These are phyloP conservation scores for Picea mariana DNA, from an alignment of 83 land plant species.

Conservation along the genomic window DNA sequence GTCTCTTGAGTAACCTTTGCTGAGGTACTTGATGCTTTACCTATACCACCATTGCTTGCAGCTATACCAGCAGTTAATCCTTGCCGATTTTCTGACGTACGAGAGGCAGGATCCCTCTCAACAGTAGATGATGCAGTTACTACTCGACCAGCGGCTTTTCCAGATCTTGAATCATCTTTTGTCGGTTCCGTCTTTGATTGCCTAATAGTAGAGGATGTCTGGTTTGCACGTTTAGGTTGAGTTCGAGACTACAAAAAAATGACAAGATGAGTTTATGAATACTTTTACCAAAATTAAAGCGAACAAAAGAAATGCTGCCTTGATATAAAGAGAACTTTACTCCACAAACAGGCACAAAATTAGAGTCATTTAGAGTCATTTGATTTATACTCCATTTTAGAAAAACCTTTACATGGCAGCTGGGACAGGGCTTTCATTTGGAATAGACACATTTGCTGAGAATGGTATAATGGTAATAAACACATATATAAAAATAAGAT, in stretches of 20 bases:
- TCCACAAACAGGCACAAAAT: neutral
- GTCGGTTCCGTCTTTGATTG: slow-evolving; percentile 42
- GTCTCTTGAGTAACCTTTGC: slow-evolving; percentile 15
- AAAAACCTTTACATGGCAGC: too few species aligned
- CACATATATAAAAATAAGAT: too few species aligned
- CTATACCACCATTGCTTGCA: slow-evolving; percentile 32
- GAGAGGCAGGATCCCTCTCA: slow-evolving; percentile 37
- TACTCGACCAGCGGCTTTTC: slow-evolving; percentile 31
- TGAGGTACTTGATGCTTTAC: slow-evolving; percentile 23
- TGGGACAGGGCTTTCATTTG: too few species aligned
- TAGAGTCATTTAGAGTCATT: neutral
- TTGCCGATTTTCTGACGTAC: slow-evolving; percentile 32
- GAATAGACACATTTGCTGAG: too few species aligned
- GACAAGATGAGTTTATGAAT: neutral
- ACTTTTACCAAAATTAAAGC: neutral
- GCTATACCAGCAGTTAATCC: slow-evolving; percentile 14
- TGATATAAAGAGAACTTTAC: neutral
- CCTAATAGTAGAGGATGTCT: slow-evolving; percentile 23
- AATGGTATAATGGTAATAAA: too few species aligned
- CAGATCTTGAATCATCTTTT: slow-evolving; percentile 58
- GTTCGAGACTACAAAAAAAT: slow-evolving; percentile 36
- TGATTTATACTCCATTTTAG: neutral
- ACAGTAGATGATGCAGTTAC: slow-evolving; percentile 19
- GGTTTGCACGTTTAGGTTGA: slow-evolving; percentile 34
- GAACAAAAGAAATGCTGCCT: neutral